Percentiles rank a stretch among this genome's conserved stretches.
These are phyloP conservation scores for Exophiala oligosperma DNA, from an alignment of 2,329 filamentous ascomycete genomes.

Conservation along the genomic window DNA sequence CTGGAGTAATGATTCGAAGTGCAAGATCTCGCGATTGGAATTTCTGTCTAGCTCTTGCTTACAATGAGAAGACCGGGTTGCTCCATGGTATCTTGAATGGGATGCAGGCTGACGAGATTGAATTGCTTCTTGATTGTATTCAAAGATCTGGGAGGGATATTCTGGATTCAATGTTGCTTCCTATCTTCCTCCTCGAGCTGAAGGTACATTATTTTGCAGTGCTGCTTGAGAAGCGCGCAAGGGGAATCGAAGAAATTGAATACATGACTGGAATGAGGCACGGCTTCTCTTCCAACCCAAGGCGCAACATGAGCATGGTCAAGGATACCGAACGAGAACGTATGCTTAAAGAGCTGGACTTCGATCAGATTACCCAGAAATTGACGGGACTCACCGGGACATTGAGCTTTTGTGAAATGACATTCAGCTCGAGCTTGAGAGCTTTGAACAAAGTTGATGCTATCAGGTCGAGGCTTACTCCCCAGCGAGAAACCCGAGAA, in stretches of 20 bases:
- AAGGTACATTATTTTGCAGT: constrained; percentile 21
- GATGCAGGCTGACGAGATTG: constrained; percentile 13
- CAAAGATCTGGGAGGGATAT: constrained; percentile 3
- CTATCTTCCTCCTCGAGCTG: constrained; percentile 16
- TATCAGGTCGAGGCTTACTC: neutral
- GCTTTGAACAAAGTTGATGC: constrained; percentile 11
- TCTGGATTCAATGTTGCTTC: constrained; percentile 12
- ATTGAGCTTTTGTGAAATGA: constrained; percentile 17
- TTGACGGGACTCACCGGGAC: constrained; percentile 19
- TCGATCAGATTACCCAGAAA: constrained; percentile 19
- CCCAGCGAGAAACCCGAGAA: neutral
- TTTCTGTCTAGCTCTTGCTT: constrained; percentile 15
- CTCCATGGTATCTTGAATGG: constrained; percentile 12
- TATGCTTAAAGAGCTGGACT: constrained; percentile 12
- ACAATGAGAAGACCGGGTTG: constrained; percentile 3
- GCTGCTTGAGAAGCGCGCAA: constrained; percentile 14
- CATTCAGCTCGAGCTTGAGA: constrained; percentile 11
- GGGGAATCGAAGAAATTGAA: constrained; percentile 19
- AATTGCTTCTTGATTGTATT: constrained; percentile 8
- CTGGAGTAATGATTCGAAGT: constrained; percentile 14
- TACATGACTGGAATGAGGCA: constrained; percentile 19
- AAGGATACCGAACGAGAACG: constrained; percentile 5
- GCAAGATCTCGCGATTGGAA: constrained; percentile 22
- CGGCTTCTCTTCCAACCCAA: constrained; percentile 10
- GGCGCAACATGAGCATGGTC: neutral